Conservation (phyloP, 2,329 filamentous ascomycete genomes). For the Orbilia oligospora region DNA sequence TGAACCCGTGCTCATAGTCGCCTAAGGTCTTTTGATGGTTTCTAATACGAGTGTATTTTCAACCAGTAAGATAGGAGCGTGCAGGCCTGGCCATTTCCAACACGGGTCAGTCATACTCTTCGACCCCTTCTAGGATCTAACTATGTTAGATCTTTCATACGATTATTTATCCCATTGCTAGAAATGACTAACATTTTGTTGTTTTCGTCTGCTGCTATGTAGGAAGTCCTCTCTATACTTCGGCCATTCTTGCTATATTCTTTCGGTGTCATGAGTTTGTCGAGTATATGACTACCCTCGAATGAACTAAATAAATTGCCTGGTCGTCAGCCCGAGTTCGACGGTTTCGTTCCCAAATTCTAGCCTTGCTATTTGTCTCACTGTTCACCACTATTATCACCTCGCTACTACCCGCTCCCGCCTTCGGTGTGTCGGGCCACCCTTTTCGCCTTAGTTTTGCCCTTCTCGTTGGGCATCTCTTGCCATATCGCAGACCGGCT, state of each 20-base stretch:
- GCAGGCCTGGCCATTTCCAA: constrained; percentile 38
- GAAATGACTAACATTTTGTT: constrained; percentile 58
- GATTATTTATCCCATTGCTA: constrained; percentile 50
- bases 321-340: constrained; percentile 50
- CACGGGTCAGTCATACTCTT: constrained; percentile 56
- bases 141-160: constrained; percentile 40
- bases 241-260: constrained; percentile 34
- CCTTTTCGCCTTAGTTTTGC: constrained; percentile 40
- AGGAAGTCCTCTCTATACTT: constrained; percentile 36
- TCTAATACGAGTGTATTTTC: constrained; percentile 44
- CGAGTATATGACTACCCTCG: constrained; percentile 47
- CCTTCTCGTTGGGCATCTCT: constrained; percentile 20
- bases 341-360: constrained; percentile 50
- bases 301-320: constrained; percentile 58
- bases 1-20: constrained; percentile 33
- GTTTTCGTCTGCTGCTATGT: constrained; percentile 42
- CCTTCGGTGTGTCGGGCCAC: constrained; percentile 41
- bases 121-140: constrained; percentile 48
- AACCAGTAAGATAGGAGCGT: constrained; percentile 55
- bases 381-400: constrained; percentile 34
- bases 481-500: constrained; percentile 20
- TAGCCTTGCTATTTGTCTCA: constrained; percentile 60
- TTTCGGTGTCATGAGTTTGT: constrained; percentile 15
- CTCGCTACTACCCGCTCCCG: constrained; percentile 60
- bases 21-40: constrained; percentile 28